Base-by-base conservation (phyloP, 2,329 filamentous ascomycete species). In the Cytospora piceae region DNA sequence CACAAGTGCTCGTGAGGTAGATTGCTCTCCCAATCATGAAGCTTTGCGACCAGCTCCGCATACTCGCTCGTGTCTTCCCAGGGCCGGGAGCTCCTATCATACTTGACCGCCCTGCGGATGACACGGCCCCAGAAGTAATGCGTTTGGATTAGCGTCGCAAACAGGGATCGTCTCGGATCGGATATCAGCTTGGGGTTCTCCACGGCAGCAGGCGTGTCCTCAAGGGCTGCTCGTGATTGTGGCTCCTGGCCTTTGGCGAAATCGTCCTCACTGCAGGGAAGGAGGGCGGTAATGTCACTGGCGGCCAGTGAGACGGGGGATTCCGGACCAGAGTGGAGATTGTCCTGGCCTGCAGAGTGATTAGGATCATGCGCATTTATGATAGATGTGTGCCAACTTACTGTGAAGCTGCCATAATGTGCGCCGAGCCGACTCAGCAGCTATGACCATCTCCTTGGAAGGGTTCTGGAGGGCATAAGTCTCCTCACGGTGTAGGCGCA, bases 391-490 rank as follows among this genome's bases (percentile, higher is more conserved):
- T n/a, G 14, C 20, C 17, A 51, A 74, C 76, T 69, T 65, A 77
- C 80, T 85, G 70, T 86, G 82, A 39, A 87, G 71, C 83, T 86
- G 86, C 84, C 84, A 87, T 73, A 86, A 72, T 31, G 84, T 87
- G 42, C 84, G 80, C 29, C 84, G 78, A 24, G 84, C 84, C n/a
- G 84, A 85, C 72, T 87, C 84, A 1, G 82, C 80, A 52, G 79
- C 76, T 56, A 84, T 79, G 39, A 83, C 75, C 66, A 79, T 74
- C 39, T 82, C 81, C 8, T 77, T 73, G 1, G 78, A 80, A 1
- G 80, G 78, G 55, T 80, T 79, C 2, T 70, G 67, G 7, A 81
- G 72, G 0, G 75, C 72, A 64, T 86, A 87, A 0, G 83, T 84
- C 68, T 86, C 83, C 70, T 87, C 84, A 27, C 82, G 75, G 70